Evolutionary conservation across 768 basidiomycete species (phyloP).

Genomic region (Leccinum pellstonianum): DNA sequence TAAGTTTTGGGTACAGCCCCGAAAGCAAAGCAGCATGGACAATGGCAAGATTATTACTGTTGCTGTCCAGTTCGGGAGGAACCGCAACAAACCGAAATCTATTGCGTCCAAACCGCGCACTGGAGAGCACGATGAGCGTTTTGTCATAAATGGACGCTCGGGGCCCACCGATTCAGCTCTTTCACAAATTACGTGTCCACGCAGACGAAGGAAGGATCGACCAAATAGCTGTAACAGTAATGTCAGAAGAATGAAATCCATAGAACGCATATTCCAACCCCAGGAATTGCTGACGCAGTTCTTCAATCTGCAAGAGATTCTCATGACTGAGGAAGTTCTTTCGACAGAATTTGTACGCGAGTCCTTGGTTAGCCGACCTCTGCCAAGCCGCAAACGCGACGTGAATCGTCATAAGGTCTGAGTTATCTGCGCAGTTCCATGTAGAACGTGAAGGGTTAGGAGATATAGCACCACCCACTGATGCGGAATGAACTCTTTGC

Average conservation of each 20-base stretch:
- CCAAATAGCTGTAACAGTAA: conserved; percentile 60
- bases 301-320: conserved; percentile 96
- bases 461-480: conserved; percentile 45
- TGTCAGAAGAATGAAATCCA: conserved; percentile 4
- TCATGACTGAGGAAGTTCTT: conserved; percentile 82
- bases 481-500: conserved; percentile 78
- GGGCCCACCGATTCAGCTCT: conserved; percentile 63
- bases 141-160: not conserved
- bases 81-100: conserved; percentile 74
- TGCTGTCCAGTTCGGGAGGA: conserved; percentile 67
- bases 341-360: conserved; percentile 75
- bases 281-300: conserved; percentile 87
- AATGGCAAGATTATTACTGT: conserved; percentile 62
- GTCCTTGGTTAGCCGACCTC: conserved; percentile 56
- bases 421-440: conserved; percentile 61
- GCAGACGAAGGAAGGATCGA: conserved; percentile 83
- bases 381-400: conserved; percentile 90
- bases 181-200: conserved; percentile 62
- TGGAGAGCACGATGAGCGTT: conserved; percentile 30
- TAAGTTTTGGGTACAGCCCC: conserved; percentile 88
- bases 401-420: conserved; percentile 92
- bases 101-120: conserved; percentile 74
- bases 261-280: conserved; percentile 41
- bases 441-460: conserved; percentile 1
- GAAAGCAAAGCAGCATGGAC: conserved; percentile 81